Evolutionary conservation across 106 monocot species (phyloP).

Genomic region (Dendrobium catenatum): DNA sequence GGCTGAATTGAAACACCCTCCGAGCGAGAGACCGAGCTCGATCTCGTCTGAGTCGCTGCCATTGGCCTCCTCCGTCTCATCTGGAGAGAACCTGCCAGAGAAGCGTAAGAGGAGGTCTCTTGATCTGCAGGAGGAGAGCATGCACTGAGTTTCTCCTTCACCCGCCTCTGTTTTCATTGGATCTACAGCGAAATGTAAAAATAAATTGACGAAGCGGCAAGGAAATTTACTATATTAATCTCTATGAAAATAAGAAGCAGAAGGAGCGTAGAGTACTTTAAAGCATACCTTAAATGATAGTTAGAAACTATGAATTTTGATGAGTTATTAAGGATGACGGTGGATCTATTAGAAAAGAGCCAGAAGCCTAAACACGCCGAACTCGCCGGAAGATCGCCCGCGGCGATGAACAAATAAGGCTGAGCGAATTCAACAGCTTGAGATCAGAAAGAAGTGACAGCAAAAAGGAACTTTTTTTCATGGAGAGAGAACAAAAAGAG

Average conservation of each 20-base stretch:
- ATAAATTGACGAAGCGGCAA: background rate
- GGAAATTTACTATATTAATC: too few relatives aligned
- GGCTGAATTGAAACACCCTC: slow-evolving; percentile 6
- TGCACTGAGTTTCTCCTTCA: background rate
- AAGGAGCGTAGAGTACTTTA: too few relatives aligned
- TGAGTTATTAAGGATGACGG: too few relatives aligned
- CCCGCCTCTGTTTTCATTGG: background rate
- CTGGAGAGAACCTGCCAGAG: background rate
- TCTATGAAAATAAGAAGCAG: too few relatives aligned
- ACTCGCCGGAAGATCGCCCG: background rate
- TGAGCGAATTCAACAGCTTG: background rate
- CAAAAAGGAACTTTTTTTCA: background rate
- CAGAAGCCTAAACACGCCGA: too few relatives aligned
- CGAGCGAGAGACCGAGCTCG: slow-evolving; percentile 8
- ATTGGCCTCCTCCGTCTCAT: background rate
- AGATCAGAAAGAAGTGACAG: background rate
- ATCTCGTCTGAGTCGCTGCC: slow-evolving; percentile 8
- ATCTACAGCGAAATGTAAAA: background rate
- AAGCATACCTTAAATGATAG: too few relatives aligned
- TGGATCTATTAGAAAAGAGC: too few relatives aligned
- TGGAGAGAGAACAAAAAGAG: background rate
- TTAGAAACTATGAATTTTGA: too few relatives aligned
- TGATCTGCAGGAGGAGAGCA: background rate
- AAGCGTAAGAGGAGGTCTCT: background rate
- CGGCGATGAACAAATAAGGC: background rate